These are phyloP conservation scores for Escallonia herrerae DNA, from an alignment of 129 eudicot species.

Conservation along the genomic window DNA sequence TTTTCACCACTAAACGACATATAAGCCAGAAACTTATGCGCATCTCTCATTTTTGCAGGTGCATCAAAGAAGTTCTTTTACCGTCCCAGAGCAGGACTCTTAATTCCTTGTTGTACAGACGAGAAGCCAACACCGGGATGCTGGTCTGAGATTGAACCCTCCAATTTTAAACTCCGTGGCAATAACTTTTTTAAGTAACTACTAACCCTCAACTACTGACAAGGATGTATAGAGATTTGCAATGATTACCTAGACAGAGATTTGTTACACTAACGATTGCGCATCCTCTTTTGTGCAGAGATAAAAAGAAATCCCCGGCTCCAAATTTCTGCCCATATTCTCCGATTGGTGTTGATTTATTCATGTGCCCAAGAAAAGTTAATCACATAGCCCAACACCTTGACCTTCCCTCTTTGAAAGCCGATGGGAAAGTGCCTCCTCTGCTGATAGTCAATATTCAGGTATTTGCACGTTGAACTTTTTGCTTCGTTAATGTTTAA, in stretches of 20 bases:
- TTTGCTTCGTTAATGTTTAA: neutral
- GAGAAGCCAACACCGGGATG: slow-evolving; percentile 58
- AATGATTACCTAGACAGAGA: neutral
- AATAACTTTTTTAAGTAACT: slow-evolving; percentile 69
- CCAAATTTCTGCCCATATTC: slow-evolving; percentile 57
- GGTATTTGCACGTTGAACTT: slow-evolving; percentile 24
- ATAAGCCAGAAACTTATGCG: no score
- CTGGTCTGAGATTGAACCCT: slow-evolving; percentile 83
- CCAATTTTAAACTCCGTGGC: slow-evolving; percentile 70
- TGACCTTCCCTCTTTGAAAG: slow-evolving; percentile 66
- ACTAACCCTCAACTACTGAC: neutral
- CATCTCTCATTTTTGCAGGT: slow-evolving; percentile 30
- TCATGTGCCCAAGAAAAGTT: slow-evolving; percentile 59
- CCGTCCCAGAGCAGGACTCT: slow-evolving; percentile 72
- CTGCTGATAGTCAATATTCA: slow-evolving; percentile 85
- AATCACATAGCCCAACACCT: slow-evolving; percentile 83
- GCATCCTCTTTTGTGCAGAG: slow-evolving; percentile 39
- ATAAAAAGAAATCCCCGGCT: slow-evolving; percentile 79
- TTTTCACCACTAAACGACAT: no score
- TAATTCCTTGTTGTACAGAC: slow-evolving; percentile 60
- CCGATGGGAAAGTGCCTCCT: slow-evolving; percentile 48
- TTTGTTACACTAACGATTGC: neutral
- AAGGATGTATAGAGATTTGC: neutral
- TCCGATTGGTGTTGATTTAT: slow-evolving; percentile 82
- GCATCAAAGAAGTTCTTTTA: slow-evolving; percentile 52